A percentile compares a stretch with the other conserved stretches of the same genome.
Evolutionary conservation across 2,329 filamentous ascomycete genomes (phyloP).

Genomic region (Sclerotinia borealis): DNA sequence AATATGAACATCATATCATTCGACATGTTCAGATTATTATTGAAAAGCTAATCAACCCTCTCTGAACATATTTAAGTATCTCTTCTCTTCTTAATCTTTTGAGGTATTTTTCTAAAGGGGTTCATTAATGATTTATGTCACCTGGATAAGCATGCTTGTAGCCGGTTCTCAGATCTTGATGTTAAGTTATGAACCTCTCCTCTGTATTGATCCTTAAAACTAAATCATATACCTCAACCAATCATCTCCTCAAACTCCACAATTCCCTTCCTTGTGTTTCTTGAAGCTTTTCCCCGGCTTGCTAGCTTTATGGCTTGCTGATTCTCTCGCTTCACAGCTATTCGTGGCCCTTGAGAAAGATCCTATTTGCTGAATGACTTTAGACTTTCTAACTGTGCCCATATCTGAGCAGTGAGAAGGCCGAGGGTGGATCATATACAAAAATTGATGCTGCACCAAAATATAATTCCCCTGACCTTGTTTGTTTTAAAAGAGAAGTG

Average conservation of each 20-base stretch:
- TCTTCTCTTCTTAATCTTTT: too few species aligned
- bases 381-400: conserved; percentile 14
- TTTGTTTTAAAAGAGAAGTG: not conserved
- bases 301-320: conserved; percentile 16
- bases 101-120: too few species aligned
- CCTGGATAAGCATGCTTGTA: too few species aligned
- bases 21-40: too few species aligned
- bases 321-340: conserved; percentile 21
- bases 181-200: too few species aligned
- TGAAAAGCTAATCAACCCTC: too few species aligned
- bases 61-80: too few species aligned
- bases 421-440: conserved; percentile 7
- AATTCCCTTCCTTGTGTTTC: not conserved
- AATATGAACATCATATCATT: too few species aligned
- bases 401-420: conserved; percentile 14
- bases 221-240: too few species aligned
- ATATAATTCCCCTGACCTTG: conserved; percentile 18
- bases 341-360: conserved; percentile 21
- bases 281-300: conserved; percentile 16
- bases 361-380: conserved; percentile 24
- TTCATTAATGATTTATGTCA: too few species aligned
- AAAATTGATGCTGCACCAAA: conserved; percentile 9
- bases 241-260: not conserved
- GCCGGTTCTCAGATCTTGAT: too few species aligned
- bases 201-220: too few species aligned